phyloP scores from a whole-genome alignment of 202 grass and related monocot species.

The Setaria italica region DNA sequence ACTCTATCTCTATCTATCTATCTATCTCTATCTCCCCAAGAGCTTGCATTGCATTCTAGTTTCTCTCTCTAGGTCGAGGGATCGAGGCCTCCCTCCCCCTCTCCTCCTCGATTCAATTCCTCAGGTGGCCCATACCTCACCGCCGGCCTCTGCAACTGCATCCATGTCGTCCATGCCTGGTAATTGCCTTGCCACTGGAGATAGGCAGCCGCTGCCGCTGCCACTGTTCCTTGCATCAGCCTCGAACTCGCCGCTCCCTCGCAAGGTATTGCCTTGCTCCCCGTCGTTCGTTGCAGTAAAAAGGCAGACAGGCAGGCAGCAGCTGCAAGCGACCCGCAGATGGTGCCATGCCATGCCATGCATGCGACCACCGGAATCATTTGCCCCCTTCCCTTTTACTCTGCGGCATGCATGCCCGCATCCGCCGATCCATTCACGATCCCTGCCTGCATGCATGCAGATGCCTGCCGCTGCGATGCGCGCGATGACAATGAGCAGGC shows the following conservation, averaged over 20 bases:
- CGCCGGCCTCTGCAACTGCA: conserved; percentile 28
- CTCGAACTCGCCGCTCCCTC: conserved; percentile 45
- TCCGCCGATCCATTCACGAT: too few species aligned
- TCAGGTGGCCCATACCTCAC: conserved; percentile 53
- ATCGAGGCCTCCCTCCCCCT: not conserved
- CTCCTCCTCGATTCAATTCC: conserved; percentile 23
- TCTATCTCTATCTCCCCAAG: not conserved
- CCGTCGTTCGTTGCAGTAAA: conserved; percentile 31
- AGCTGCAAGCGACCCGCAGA: not conserved
- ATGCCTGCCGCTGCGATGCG: not conserved
- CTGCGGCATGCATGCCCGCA: too few species aligned
- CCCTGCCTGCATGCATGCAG: conserved; percentile 9
- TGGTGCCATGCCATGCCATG: conserved; percentile 3
- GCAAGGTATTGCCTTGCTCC: conserved; percentile 29
- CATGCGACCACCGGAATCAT: conserved; percentile 51
- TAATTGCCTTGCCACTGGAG: conserved; percentile 37
- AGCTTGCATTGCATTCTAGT: not conserved
- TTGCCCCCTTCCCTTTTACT: not conserved
- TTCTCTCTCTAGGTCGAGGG: not conserved
- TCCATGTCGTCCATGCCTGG: conserved; percentile 61
- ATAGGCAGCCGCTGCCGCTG: not conserved
- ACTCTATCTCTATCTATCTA: not conserved
- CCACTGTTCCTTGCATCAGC: conserved; percentile 64
- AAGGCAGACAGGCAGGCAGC: not conserved
- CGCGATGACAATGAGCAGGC: not conserved